A percentile compares a stretch with the other conserved stretches of the same genome.
phyloP scores from a whole-genome alignment of 2,329 filamentous ascomycete genomes.

The Penicillium vulpinum region DNA sequence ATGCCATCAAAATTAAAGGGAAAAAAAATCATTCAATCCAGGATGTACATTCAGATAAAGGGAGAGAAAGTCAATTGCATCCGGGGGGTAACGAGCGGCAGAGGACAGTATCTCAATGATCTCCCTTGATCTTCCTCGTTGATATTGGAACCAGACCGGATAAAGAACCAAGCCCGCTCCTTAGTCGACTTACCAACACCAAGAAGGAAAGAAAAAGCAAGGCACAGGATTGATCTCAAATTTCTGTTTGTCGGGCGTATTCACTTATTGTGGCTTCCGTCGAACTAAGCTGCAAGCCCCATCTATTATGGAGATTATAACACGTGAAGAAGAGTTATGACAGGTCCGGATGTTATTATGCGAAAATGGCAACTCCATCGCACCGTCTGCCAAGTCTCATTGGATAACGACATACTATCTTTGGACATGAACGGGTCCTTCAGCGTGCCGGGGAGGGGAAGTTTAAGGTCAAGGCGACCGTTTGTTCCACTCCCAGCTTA shows the following conservation, averaged over 20 bases:
- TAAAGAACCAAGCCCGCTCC: conserved; percentile 18
- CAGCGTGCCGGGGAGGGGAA: neutral
- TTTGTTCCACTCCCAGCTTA: neutral
- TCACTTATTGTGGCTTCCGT: neutral
- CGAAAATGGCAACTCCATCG: neutral
- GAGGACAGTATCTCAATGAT: conserved; percentile 6
- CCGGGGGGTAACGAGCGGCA: neutral
- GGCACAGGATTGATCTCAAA: neutral
- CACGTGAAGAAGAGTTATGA: neutral
- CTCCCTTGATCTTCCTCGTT: conserved; percentile 12
- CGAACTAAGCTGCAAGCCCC: neutral
- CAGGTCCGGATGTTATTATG: neutral
- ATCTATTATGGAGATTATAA: neutral
- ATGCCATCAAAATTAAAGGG: neutral
- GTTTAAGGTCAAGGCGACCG: conserved; percentile 4
- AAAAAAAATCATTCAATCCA: neutral
- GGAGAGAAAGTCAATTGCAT: neutral
- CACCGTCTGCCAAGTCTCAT: neutral
- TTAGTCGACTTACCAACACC: conserved; percentile 22
- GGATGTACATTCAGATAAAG: conserved; percentile 21
- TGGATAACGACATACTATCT: neutral
- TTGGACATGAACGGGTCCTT: neutral
- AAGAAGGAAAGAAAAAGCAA: conserved; percentile 5
- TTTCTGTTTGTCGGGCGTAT: neutral
- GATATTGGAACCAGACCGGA: conserved; percentile 25